A percentile compares a stretch with the other conserved stretches of the same genome.
These are phyloP conservation scores for Lactifluus echinatus DNA, from an alignment of 768 basidiomycete genomes.

Conservation along the genomic window DNA sequence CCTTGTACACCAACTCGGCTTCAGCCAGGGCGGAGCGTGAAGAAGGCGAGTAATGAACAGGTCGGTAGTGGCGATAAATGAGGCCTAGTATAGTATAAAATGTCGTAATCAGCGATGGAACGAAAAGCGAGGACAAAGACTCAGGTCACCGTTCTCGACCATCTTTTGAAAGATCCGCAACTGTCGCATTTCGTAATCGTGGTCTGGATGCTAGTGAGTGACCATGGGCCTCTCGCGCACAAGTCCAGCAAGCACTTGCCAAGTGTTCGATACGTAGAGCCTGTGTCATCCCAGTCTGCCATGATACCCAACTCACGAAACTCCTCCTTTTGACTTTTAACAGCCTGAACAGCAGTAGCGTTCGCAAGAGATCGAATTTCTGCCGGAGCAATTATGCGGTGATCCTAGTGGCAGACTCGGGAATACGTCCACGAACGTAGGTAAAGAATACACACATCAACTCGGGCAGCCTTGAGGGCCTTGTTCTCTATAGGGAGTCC, in stretches of 20 bases:
- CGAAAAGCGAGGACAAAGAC: not conserved
- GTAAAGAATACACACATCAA: constrained; percentile 28
- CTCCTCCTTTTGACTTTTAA: constrained; percentile 67
- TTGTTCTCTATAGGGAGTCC: constrained; percentile 97
- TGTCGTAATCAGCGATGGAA: not conserved
- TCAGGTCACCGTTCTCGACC: constrained; percentile 64
- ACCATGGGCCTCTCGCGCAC: not conserved
- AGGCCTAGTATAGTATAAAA: constrained; percentile 45
- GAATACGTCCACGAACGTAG: not conserved
- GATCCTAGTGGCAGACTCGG: constrained; percentile 35
- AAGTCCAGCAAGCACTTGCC: constrained; percentile 37
- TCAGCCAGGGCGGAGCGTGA: constrained; percentile 92
- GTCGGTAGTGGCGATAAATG: constrained; percentile 79
- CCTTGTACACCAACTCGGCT: constrained; percentile 86
- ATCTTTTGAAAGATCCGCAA: constrained; percentile 77
- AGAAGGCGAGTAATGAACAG: constrained; percentile 92
- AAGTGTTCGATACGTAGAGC: constrained; percentile 75
- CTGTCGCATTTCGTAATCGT: constrained; percentile 82
- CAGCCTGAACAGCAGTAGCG: constrained; percentile 62
- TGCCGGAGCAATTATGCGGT: constrained; percentile 44
- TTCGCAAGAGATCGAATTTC: constrained; percentile 65
- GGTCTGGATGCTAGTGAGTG: constrained; percentile 42
- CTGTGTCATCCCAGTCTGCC: constrained; percentile 71
- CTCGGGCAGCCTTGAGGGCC: constrained; percentile 68
- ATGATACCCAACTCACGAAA: constrained; percentile 81